phyloP scores from a whole-genome alignment of 2,329 filamentous ascomycete species.

The Colletotrichum acutatum region DNA sequence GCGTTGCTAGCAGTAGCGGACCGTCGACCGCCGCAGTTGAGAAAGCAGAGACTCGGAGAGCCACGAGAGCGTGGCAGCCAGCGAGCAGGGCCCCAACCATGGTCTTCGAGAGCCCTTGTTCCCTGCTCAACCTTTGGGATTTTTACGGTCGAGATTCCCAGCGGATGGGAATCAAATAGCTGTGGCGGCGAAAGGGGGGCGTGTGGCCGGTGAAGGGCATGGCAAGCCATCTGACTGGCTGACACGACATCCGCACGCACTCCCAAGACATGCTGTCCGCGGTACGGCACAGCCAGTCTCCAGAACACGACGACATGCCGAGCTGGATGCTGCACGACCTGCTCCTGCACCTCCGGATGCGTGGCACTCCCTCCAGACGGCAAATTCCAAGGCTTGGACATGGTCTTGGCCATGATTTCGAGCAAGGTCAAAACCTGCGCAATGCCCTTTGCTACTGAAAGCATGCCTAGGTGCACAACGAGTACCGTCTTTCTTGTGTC shows the following conservation, averaged over 20 bases:
- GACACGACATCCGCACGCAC: conserved; percentile 23
- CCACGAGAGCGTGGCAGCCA: neutral
- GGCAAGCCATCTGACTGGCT: conserved; percentile 27
- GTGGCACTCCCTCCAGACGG: conserved; percentile 26
- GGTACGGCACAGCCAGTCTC: conserved; percentile 3
- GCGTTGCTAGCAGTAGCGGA: neutral
- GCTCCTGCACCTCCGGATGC: conserved; percentile 30
- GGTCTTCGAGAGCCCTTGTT: conserved; percentile 5
- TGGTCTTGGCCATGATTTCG: conserved; percentile 14
- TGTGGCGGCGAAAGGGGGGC: conserved; percentile 32
- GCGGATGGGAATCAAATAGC: conserved; percentile 17
- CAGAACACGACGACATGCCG: conserved; percentile 32
- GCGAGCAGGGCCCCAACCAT: neutral
- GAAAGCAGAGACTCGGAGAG: neutral
- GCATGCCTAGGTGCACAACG: neutral
- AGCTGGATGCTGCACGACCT: conserved; percentile 34
- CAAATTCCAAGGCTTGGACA: conserved; percentile 17
- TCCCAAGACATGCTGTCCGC: conserved; percentile 26
- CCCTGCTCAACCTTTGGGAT: conserved; percentile 26
- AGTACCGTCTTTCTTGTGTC: neutral
- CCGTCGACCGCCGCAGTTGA: neutral
- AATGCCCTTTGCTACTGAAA: conserved; percentile 4
- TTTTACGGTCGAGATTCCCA: conserved; percentile 29
- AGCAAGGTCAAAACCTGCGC: neutral
- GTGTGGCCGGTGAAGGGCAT: conserved; percentile 12